phyloP scores from a whole-genome alignment of 306 rosid species.

The Corylus americana region DNA sequence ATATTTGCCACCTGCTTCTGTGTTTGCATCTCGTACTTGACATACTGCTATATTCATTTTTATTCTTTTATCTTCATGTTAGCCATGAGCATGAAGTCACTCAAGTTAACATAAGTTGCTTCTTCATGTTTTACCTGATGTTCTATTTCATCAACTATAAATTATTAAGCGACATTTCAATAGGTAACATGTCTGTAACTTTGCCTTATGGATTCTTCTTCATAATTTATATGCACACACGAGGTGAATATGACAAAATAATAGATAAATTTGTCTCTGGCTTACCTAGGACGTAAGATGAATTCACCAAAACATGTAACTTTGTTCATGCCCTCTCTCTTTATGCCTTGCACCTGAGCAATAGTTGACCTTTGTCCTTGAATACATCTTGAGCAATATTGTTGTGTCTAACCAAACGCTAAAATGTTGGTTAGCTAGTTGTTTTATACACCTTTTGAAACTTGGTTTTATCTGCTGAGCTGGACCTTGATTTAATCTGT shows the following conservation, averaged over 20 bases:
- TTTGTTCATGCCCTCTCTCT: neutral
- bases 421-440: neutral
- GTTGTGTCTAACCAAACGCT: neutral
- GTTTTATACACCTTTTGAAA: neutral
- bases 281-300: neutral
- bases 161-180: neutral
- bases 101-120: neutral
- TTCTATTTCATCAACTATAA: neutral
- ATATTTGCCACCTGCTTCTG: constrained; percentile 2
- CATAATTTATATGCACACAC: neutral
- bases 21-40: neutral
- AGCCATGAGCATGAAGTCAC: neutral
- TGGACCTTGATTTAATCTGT: neutral
- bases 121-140: neutral
- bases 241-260: neutral
- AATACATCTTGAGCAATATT: neutral
- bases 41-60: neutral
- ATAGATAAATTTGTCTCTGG: neutral
- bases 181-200: neutral
- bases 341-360: neutral
- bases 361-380: neutral
- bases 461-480: neutral
- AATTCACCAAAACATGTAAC: neutral
- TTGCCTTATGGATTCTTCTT: neutral
- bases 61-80: neutral